Evolutionary conservation across 257 asterid genomes (phyloP).

Genomic region (Knoxia roxburghii): DNA sequence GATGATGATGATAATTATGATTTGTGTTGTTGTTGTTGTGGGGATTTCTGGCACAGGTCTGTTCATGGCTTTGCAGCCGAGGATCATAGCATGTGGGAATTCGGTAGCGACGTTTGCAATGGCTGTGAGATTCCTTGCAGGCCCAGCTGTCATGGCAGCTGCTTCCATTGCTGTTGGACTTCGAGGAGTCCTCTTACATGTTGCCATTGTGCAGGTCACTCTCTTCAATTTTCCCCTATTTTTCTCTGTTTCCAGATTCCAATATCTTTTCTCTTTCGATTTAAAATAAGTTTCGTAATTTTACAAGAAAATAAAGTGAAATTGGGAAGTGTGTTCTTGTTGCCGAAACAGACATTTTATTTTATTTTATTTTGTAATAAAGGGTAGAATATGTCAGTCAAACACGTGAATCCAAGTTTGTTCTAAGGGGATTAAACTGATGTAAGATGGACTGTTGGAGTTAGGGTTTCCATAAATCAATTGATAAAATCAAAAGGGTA

Average conservation of each 20-base stretch:
- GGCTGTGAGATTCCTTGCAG: slow-evolving; percentile 98
- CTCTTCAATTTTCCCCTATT: not conserved
- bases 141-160: slow-evolving; percentile 99
- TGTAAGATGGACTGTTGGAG: not conserved
- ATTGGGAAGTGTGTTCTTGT: not conserved
- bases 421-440: not conserved
- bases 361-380: no score
- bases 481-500: no score
- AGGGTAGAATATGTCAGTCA: slow-evolving; percentile 16
- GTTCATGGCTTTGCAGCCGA: slow-evolving; percentile 98
- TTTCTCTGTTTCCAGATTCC: not conserved
- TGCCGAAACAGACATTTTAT: no score
- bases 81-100: slow-evolving; percentile 98
- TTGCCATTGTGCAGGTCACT: slow-evolving; percentile 89
- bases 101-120: slow-evolving; percentile 75
- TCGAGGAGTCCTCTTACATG: slow-evolving; percentile 78
- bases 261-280: not conserved
- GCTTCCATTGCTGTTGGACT: slow-evolving; percentile 98
- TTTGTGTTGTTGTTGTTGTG: no score
- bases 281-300: no score
- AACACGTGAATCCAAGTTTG: slow-evolving; percentile 24
- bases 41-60: slow-evolving; percentile 50
- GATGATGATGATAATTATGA: no score
- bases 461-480: not conserved
- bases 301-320: no score